Percentiles rank a stretch among this genome's conserved stretches.
These are phyloP conservation scores for Metschnikowia lochheadii DNA, from an alignment of 805 yeast species.

Conservation along the genomic window DNA sequence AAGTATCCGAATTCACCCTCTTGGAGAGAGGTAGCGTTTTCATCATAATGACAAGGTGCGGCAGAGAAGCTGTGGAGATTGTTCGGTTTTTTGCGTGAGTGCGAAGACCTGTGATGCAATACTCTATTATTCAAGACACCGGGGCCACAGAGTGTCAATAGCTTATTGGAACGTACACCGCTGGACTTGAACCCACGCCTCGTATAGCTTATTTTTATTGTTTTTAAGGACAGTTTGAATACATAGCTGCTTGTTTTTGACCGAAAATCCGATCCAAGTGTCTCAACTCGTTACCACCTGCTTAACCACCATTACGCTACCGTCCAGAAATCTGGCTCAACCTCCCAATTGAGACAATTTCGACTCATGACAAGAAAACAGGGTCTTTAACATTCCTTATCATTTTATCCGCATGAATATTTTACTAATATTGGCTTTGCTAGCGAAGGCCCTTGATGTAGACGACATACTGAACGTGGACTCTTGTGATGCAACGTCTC, in stretches of 20 bases:
- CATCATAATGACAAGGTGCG: slow-evolving; percentile 16
- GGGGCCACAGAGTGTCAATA: background rate
- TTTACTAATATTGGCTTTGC: background rate
- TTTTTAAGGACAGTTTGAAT: background rate
- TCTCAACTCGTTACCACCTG: background rate
- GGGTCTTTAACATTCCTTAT: no score
- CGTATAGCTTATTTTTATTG: background rate
- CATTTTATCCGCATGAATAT: background rate
- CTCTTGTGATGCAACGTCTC: no score
- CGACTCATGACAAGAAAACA: no score
- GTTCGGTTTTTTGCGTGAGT: slow-evolving; percentile 1
- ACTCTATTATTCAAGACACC: background rate
- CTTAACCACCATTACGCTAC: no score
- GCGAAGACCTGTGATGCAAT: slow-evolving; percentile 1
- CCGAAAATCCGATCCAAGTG: background rate
- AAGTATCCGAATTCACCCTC: slow-evolving; percentile 59
- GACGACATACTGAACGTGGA: background rate
- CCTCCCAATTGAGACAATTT: no score
- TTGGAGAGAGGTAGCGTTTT: slow-evolving; percentile 40
- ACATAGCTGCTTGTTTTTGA: background rate
- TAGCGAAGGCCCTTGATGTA: background rate
- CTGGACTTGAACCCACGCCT: background rate
- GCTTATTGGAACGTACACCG: background rate
- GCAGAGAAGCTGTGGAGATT: background rate
- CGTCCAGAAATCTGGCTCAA: no score